A percentile compares a stretch with the other conserved stretches of the same genome.
Evolutionary conservation across 345 rosid species (phyloP).

Genomic region (Combretum micranthum): DNA sequence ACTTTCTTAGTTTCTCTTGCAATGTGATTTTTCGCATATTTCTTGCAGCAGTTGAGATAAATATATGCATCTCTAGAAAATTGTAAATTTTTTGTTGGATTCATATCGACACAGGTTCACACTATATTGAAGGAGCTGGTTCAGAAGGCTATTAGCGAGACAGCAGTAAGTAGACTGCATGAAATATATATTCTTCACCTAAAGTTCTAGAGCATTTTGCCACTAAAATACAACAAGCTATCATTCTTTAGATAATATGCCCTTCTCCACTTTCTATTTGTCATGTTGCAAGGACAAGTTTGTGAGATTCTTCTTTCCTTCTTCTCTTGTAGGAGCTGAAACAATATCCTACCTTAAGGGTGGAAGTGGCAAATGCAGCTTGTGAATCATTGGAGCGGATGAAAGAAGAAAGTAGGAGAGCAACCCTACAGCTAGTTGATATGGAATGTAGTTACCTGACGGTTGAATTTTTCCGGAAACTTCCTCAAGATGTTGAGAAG

Average conservation of each 20-base stretch:
- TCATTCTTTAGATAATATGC: too few relatives aligned
- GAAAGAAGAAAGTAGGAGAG: conserved; percentile 90
- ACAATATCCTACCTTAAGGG: conserved; percentile 84
- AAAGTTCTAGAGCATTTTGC: background rate
- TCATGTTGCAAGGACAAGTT: background rate
- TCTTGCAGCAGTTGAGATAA: background rate
- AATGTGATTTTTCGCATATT: too few relatives aligned
- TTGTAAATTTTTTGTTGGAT: background rate
- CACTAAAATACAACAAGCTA: too few relatives aligned
- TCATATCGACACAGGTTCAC: conserved; percentile 47
- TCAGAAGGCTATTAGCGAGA: conserved; percentile 66
- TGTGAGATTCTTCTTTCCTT: background rate
- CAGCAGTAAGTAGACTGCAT: conserved; percentile 33
- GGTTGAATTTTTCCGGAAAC: conserved; percentile 91
- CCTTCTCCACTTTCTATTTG: too few relatives aligned
- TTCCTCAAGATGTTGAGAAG: conserved; percentile 92
- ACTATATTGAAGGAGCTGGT: conserved; percentile 78
- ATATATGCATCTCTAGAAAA: background rate
- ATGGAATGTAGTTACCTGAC: conserved; percentile 93
- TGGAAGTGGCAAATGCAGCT: conserved; percentile 81
- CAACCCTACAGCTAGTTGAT: conserved; percentile 79
- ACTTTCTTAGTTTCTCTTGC: too few relatives aligned
- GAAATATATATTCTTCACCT: background rate
- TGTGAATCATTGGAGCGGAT: conserved; percentile 75
- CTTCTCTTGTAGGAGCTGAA: conserved; percentile 59